Evolutionary conservation across 495 filamentous ascomycete genomes (phyloP), one percentile per base, ranked within the genome.

Genomic region (Coniosporium apollinis): DNA sequence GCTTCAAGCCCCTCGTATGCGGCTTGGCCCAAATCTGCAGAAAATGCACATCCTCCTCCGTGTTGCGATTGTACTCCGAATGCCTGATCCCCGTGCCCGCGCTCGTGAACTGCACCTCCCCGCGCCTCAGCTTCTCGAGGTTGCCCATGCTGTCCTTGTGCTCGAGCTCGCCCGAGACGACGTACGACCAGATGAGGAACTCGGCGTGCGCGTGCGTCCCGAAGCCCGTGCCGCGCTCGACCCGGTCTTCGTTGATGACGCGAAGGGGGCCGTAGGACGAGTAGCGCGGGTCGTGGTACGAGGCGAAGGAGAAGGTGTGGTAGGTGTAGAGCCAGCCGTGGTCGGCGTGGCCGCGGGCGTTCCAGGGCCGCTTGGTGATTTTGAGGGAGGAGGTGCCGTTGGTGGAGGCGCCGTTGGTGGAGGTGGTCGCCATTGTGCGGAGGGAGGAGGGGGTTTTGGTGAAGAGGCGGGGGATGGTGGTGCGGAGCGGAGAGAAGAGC

Each of bases 281-380:
- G 57, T 69, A 76, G 1, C 48, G 41, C 21, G 74, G 74, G 54
- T 81, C 68, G 58, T 71, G 70, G 66, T 83, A 85, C 41, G 57
- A 55, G 38, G 79, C 78, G 51, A 86, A 85, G 55, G 65, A 69
- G 66, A 91, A 86, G 37, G 75, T 81, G 61, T 86, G 81, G 60
- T 75, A 84, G 16, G 69, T 74, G 54, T 85, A 75, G n/a, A 85
- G 70, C 80, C 80, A 87, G 51, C 75, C 79, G 53, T 83, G 76
- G 49, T 84, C 68, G 38, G 69, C 64, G 51, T 85, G 79, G 25
- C 79, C 82, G 30, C 80, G 67, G 20, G 67, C 63, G 24, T 50
- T 41, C 51, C 51, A 60, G n/a, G 51, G 49, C 1, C 57, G 51
- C 33, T 52, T 57, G 41, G 51, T 54, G 36, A 60, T 45, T 19